Evolutionary conservation across 1,284 basidiomycete genomes (phyloP).

Genomic region (Wolfiporia cocos): DNA sequence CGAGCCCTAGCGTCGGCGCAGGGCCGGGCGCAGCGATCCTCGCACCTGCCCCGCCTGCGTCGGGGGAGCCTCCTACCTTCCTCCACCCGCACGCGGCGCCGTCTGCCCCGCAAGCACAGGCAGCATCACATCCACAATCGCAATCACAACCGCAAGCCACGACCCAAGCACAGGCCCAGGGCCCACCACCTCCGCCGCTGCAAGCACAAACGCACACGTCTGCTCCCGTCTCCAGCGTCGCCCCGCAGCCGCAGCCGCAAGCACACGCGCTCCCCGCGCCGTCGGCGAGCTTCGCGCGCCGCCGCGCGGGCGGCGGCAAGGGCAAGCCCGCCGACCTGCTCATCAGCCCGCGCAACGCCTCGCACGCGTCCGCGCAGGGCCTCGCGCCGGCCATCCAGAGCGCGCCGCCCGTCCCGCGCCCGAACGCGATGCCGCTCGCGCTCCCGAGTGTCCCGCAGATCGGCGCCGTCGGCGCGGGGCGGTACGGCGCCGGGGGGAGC

Average conservation of each 20-base stretch:
- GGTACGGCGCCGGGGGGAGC: constrained; percentile 34
- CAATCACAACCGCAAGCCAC: too few relatives aligned
- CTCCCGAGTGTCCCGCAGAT: constrained; percentile 61
- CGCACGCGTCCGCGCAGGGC: constrained; percentile 48
- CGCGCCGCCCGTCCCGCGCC: constrained; percentile 55
- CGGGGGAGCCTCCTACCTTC: constrained; percentile 16
- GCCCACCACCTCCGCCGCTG: constrained; percentile 12
- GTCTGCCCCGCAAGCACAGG: constrained; percentile 13
- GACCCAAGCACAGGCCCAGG: constrained; percentile 5
- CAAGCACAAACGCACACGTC: constrained; percentile 4
- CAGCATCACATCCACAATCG: constrained; percentile 17
- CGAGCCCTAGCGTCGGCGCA: constrained; percentile 11
- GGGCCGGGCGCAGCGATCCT: too few relatives aligned
- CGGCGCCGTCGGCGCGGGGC: constrained; percentile 37
- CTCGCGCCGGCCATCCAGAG: constrained; percentile 62
- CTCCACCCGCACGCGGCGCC: constrained; percentile 20
- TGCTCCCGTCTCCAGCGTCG: not conserved
- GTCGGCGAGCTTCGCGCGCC: constrained; percentile 68
- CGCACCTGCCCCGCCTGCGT: constrained; percentile 8
- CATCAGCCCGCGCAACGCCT: constrained; percentile 60
- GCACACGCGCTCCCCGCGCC: constrained; percentile 47
- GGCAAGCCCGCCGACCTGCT: constrained; percentile 73
- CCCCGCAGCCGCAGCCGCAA: constrained; percentile 2
- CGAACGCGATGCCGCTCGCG: constrained; percentile 45
- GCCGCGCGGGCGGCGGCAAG: constrained; percentile 55